phyloP scores from a whole-genome alignment of 106 monocot species.

The Narthecium ossifragum region DNA sequence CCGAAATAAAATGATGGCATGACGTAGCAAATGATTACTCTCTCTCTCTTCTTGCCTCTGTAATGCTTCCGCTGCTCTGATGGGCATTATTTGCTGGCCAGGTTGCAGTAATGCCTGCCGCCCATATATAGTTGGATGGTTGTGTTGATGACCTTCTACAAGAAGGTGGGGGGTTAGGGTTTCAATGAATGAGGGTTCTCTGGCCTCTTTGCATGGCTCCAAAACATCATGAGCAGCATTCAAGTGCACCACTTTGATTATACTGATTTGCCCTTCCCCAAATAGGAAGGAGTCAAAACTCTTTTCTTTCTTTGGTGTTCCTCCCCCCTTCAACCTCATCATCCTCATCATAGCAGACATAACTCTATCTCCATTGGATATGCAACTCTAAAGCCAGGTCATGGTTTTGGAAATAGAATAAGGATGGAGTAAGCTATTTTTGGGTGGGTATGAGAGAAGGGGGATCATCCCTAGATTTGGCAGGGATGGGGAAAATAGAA shows the following conservation, averaged over 20 bases:
- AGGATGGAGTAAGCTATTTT: constrained; percentile 2
- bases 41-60: not conserved
- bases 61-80: not conserved
- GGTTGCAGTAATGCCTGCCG: constrained; percentile 7
- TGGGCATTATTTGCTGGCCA: constrained; percentile 1
- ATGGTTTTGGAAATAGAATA: not conserved
- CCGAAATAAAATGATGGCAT: constrained; percentile 3
- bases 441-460: constrained; percentile 3
- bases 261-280: not conserved
- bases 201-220: constrained; percentile 1
- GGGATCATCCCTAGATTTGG: constrained; percentile 5
- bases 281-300: not conserved
- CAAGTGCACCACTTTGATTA: not conserved
- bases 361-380: not conserved
- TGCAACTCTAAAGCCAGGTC: not conserved
- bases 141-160: constrained; percentile 3
- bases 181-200: constrained; percentile 5
- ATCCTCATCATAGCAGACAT: not conserved
- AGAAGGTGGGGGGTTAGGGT: not conserved
- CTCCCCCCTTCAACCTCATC: not conserved
- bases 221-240: constrained; percentile 1
- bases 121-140: not conserved
- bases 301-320: not conserved
- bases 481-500: not conserved
- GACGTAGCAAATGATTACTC: not conserved